phyloP scores from a whole-genome alignment of 2,329 filamentous ascomycete genomes.

The Calonectria hawksworthii region DNA sequence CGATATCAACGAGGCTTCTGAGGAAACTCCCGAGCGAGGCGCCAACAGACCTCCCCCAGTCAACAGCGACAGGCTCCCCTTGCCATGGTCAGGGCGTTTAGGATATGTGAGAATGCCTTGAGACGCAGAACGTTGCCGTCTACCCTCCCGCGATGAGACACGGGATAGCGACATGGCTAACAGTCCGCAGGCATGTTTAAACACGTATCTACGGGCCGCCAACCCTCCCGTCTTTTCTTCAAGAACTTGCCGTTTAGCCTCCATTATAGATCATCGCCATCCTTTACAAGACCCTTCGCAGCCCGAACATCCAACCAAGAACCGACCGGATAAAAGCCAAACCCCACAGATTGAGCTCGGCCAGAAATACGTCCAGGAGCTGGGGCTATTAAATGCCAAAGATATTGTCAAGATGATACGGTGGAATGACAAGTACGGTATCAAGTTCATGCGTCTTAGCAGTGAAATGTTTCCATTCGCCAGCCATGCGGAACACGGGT shows the following conservation, averaged over 20 bases:
- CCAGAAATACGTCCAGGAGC: constrained; percentile 78
- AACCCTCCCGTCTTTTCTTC: constrained; percentile 92
- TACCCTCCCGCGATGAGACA: neutral
- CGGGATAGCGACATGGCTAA: constrained; percentile 12
- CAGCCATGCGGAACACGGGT: constrained; percentile 88
- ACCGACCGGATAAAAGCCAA: constrained; percentile 82
- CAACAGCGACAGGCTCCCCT: constrained; percentile 84
- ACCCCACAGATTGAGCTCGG: constrained; percentile 77
- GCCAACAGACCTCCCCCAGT: constrained; percentile 77
- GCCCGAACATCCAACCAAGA: constrained; percentile 87
- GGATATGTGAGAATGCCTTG: constrained; percentile 78
- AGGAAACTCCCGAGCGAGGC: constrained; percentile 51
- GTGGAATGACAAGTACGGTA: constrained; percentile 94
- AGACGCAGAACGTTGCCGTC: constrained; percentile 23
- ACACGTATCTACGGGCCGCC: constrained; percentile 88
- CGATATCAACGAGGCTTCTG: constrained; percentile 36
- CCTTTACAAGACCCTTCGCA: constrained; percentile 81
- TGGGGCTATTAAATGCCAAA: constrained; percentile 85
- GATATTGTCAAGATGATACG: constrained; percentile 88
- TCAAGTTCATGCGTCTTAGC: constrained; percentile 92
- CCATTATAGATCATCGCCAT: constrained; percentile 90
- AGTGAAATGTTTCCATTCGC: constrained; percentile 99
- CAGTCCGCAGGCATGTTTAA: constrained; percentile 79
- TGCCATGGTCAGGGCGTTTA: constrained; percentile 91
- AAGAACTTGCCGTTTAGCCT: constrained; percentile 90